These are phyloP conservation scores for Rhizopogon sp. DNA, from an alignment of 768 basidiomycete species.

Conservation along the genomic window DNA sequence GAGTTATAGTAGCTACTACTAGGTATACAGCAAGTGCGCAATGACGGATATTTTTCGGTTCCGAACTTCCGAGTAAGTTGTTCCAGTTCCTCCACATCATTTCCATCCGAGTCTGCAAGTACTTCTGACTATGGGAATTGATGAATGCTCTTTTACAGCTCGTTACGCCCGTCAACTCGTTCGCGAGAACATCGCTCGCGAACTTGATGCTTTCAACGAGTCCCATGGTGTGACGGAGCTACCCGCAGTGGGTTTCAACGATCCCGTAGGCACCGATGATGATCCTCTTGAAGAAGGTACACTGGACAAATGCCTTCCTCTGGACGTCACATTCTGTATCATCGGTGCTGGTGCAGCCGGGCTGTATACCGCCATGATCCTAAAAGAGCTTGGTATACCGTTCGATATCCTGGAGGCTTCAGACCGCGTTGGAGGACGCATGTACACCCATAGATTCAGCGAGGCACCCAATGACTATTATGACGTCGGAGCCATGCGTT, in stretches of 20 bases:
- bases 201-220: not conserved
- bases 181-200: not conserved
- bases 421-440: conserved; percentile 12
- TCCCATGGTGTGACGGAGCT: not conserved
- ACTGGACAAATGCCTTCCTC: not conserved
- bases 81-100: too few species aligned
- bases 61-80: too few species aligned
- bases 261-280: not conserved
- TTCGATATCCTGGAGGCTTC: conserved; percentile 16
- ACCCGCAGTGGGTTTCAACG: too few species aligned
- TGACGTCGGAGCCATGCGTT: not conserved
- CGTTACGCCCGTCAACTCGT: not conserved
- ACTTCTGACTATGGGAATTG: not conserved
- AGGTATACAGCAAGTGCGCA: too few species aligned
- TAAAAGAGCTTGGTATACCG: conserved; percentile 13
- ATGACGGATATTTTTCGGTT: too few species aligned
- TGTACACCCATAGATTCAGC: conserved; percentile 9
- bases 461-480: not conserved
- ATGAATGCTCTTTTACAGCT: not conserved
- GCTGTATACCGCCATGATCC: conserved; percentile 16
- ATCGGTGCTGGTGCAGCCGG: conserved; percentile 14
- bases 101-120: too few species aligned
- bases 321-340: conserved; percentile 4
- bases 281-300: not conserved
- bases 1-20: too few species aligned